Evolutionary conservation across 2,329 filamentous ascomycete species (phyloP).

Genomic region (Hirsutella rhossiliensis): DNA sequence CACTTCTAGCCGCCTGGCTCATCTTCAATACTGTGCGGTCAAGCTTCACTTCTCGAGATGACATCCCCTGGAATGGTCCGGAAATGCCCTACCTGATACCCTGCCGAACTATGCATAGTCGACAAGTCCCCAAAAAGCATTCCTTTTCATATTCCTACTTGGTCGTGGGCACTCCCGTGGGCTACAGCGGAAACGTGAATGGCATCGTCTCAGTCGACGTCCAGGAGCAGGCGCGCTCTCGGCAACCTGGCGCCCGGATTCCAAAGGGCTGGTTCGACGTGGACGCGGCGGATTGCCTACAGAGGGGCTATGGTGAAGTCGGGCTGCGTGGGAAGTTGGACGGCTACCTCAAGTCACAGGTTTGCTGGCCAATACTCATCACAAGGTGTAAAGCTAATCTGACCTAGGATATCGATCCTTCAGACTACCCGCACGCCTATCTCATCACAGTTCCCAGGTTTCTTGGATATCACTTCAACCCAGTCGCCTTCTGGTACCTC

Average conservation of each 20-base stretch:
- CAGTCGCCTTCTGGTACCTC: constrained; percentile 69
- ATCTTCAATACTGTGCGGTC: neutral
- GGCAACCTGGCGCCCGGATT: constrained; percentile 7
- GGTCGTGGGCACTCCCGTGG: constrained; percentile 54
- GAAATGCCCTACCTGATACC: constrained; percentile 46
- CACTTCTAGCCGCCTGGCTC: neutral
- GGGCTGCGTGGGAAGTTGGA: constrained; percentile 53
- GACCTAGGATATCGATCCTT: constrained; percentile 42
- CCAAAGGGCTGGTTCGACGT: constrained; percentile 43
- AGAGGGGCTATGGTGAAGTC: constrained; percentile 35
- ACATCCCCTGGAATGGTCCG: constrained; percentile 3
- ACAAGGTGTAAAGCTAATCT: constrained; percentile 5
- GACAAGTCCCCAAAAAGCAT: constrained; percentile 56
- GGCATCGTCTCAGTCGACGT: constrained; percentile 40
- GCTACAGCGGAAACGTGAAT: constrained; percentile 42
- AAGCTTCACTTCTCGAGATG: neutral
- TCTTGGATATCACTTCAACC: constrained; percentile 61
- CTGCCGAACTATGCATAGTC: constrained; percentile 50
- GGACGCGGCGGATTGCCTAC: constrained; percentile 47
- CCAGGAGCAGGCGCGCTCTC: neutral
- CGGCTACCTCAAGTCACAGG: constrained; percentile 43
- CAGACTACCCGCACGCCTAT: constrained; percentile 54
- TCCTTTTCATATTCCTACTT: constrained; percentile 62
- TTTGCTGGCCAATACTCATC: constrained; percentile 16
- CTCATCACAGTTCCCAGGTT: constrained; percentile 60